These are phyloP conservation scores for Backusella luteola DNA, from an alignment of 192 early-diverging fungal genomes.

Conservation along the genomic window DNA sequence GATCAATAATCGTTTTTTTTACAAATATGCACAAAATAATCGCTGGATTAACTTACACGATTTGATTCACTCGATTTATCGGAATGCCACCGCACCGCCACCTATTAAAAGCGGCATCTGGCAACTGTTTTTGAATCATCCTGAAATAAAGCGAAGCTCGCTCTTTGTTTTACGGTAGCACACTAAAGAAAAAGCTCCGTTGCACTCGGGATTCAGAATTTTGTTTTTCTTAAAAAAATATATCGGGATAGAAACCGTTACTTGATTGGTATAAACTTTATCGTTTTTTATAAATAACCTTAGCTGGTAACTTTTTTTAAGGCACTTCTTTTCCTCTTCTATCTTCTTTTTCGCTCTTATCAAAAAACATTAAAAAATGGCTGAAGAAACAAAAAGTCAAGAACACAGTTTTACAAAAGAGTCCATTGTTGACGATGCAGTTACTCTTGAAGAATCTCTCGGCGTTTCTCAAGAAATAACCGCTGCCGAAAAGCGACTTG, in stretches of 20 bases:
- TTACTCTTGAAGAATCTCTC: slow-evolving; percentile 7
- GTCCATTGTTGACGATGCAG: background rate
- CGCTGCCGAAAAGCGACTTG: slow-evolving; percentile 11
- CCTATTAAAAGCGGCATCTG: background rate
- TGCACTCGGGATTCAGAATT: background rate
- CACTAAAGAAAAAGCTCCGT: background rate
- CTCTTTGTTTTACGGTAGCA: background rate
- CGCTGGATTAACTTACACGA: background rate
- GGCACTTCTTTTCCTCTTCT: background rate
- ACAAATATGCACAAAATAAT: slow-evolving; percentile 6
- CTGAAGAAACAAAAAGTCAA: background rate
- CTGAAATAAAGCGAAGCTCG: background rate
- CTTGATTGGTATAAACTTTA: background rate
- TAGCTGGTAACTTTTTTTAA: background rate
- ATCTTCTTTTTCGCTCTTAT: background rate
- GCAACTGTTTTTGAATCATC: background rate
- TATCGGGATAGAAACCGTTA: background rate
- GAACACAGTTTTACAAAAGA: background rate
- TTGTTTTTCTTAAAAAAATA: background rate
- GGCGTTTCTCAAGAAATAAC: background rate
- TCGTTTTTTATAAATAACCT: background rate
- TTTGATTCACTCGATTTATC: slow-evolving; percentile 2
- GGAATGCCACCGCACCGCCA: background rate
- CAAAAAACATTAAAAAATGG: background rate
- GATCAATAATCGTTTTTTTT: background rate